A percentile compares a stretch with the other conserved stretches of the same genome.
These are phyloP conservation scores for Diaporthe vexans DNA, from an alignment of 2,329 filamentous ascomycete genomes.

Conservation along the genomic window DNA sequence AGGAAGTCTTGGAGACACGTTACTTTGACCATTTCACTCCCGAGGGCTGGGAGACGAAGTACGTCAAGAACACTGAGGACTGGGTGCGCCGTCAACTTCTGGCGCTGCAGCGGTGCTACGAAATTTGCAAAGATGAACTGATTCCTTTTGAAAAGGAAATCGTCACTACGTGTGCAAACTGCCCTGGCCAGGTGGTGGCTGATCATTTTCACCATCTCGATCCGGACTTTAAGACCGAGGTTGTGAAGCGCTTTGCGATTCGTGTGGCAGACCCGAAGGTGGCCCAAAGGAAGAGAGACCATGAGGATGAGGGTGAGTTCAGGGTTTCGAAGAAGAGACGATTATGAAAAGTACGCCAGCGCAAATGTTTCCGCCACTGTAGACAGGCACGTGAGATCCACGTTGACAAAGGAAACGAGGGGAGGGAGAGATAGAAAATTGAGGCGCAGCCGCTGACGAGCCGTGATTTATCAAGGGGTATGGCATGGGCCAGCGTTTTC, in stretches of 20 bases:
- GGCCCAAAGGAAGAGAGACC: background rate
- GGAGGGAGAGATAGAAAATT: background rate
- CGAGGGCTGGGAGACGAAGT: background rate
- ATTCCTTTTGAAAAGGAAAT: conserved; percentile 44
- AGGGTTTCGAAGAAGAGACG: background rate
- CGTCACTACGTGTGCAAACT: conserved; percentile 43
- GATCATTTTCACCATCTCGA: conserved; percentile 42
- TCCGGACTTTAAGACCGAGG: conserved; percentile 40
- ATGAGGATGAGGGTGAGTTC: background rate
- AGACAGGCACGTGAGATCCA: background rate
- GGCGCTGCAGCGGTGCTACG: conserved; percentile 36
- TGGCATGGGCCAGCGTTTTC: too few relatives aligned
- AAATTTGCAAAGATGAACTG: conserved; percentile 41
- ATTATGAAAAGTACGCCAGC: background rate
- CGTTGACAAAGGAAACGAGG: background rate
- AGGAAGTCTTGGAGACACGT: conserved; percentile 44
- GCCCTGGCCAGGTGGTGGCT: conserved; percentile 44
- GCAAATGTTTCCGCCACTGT: background rate
- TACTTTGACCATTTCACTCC: conserved; percentile 35
- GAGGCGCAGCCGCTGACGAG: background rate
- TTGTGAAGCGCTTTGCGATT: conserved; percentile 2
- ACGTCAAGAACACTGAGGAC: background rate
- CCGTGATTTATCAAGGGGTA: background rate
- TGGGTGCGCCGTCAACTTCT: background rate
- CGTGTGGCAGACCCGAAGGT: conserved; percentile 4